phyloP scores from a whole-genome alignment of 495 filamentous ascomycete species.

The Lasiosphaeria miniovina region DNA sequence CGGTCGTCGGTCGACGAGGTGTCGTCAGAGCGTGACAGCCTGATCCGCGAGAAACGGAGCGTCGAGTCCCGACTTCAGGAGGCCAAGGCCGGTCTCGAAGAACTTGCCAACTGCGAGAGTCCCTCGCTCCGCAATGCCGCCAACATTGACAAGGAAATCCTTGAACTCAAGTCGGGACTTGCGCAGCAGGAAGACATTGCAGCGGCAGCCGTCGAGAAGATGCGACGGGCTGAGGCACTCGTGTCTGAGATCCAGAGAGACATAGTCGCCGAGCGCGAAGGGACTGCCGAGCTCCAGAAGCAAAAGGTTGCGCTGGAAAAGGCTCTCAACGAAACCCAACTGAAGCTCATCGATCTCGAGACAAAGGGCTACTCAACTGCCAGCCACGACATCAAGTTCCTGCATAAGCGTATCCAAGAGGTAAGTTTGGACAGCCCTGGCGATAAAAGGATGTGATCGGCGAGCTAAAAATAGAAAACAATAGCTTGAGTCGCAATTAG shows the following conservation, averaged over 20 bases:
- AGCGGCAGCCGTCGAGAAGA: constrained; percentile 90
- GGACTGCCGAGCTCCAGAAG: constrained; percentile 78
- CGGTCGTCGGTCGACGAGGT: constrained; percentile 84
- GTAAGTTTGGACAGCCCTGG: constrained; percentile 48
- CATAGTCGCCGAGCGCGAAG: constrained; percentile 84
- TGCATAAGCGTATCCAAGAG: constrained; percentile 94
- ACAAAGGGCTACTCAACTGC: constrained; percentile 94
- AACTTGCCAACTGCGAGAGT: constrained; percentile 80
- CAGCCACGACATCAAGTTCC: constrained; percentile 91
- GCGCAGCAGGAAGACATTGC: constrained; percentile 95
- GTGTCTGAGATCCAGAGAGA: constrained; percentile 91
- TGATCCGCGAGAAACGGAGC: constrained; percentile 85
- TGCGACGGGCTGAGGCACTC: constrained; percentile 92
- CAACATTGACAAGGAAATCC: constrained; percentile 79
- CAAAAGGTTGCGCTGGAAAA: constrained; percentile 92
- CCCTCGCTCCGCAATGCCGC: constrained; percentile 92
- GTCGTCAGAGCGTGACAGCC: constrained; percentile 76
- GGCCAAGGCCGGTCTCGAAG: constrained; percentile 87
- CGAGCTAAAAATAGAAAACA: constrained; percentile 19
- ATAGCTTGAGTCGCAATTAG: constrained; percentile 89
- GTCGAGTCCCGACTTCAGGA: constrained; percentile 85
- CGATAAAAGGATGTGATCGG: background rate
- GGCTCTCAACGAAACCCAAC: constrained; percentile 83
- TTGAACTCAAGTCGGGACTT: constrained; percentile 84
- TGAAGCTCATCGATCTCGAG: constrained; percentile 87